Base-by-base conservation (phyloP, 202 grass and related monocot genomes). In the Setaria italica region DNA sequence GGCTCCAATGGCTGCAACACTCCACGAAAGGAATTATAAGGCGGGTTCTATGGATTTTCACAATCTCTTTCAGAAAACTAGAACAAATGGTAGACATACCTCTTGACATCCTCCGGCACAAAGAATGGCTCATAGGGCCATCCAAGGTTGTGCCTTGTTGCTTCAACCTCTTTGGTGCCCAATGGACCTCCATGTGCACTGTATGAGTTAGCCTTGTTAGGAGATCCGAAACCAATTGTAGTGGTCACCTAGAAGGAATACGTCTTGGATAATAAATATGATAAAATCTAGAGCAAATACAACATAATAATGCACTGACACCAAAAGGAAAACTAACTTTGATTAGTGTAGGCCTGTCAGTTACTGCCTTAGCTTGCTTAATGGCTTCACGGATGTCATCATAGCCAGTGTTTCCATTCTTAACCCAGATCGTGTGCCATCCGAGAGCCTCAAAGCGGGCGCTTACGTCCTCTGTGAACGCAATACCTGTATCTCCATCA, bases 401-500 rank as follows among this genome's bases (percentile, higher is more conserved):
- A 45, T 96, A 96, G 1, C 94, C 94, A 20, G 50, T 78, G 74
- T 96, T 93, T 7, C 94, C 94, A 35, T 93, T 93, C 87, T 96
- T 96, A 37, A 96, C 91, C 94, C 94, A 96, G 79, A 96, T 90
- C 0, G 94, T 96, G 85, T 96, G 94, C 94, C 94, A 96, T 42
- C 94, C 91, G 11, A 96, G 94, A 57, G 82, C 82, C 74, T 96
- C 94, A 83, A 91, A 96, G n/a, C 94, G 91, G 62, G 82, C n/a
- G 2, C 29, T 89, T 81, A 96, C 94, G 9, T 96, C 94, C 77
- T 96, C 94, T 16, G 94, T 96, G 82, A 96, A 96, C 0, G 94
- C 94, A 84, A 96, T 96, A 64, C 90, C 94, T 0, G 91, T 96
- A 72, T 91, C 94, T 85, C 94, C 94, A 39, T 96, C 94, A 45